Evolutionary conservation across 306 rosid species (phyloP), one percentile per base, ranked within the genome.

Genomic region (Begonia peltatifolia): DNA sequence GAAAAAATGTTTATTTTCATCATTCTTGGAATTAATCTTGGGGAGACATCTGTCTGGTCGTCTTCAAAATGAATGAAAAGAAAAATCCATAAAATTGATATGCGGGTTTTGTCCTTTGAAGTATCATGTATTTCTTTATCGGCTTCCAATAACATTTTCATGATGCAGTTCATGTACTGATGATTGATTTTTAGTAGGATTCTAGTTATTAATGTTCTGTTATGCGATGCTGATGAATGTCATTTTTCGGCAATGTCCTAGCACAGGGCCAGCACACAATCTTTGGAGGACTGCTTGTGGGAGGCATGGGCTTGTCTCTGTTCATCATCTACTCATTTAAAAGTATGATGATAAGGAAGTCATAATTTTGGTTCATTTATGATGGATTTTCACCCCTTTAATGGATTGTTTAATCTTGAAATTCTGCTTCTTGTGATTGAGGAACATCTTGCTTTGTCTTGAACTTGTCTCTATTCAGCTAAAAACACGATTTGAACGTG

Each of bases 251-350:
- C 62, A 53, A 80, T 62, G 47, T 67, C 38, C 51, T 69, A 43
- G 49, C 58, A 63, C 74, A 82, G 89, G 80, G 81, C 70, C 51
- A 60, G 15, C 50, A 54, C 68, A 9, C 84, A 71, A 12, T 60
- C 99, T 69, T 71, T 90, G 59, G 99, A 86, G 74, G 96, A 90
- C 64, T 90, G 99, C 80, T 63, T 81, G 50, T 90, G 99, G 99
- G 99, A 90, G 71, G 99, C 99, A 17, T 90, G 99, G 99, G 99
- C 96, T 62, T 90, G 99, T 54, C 86, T 90, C 10, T 71, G 80
- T 64, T 75, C 92, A 16, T 81, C 99, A 13, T 79, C 99, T 48
- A 83, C 93, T 55, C 93, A 90, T 78, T 68, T 90, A 72, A 86
- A 49, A 65, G 99, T 90, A 72, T 58, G 76, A 58, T 61, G 14